Conservation (phyloP, 108 stramenopile genomes). For the Pseudonitzschia delicatissima region DNA sequence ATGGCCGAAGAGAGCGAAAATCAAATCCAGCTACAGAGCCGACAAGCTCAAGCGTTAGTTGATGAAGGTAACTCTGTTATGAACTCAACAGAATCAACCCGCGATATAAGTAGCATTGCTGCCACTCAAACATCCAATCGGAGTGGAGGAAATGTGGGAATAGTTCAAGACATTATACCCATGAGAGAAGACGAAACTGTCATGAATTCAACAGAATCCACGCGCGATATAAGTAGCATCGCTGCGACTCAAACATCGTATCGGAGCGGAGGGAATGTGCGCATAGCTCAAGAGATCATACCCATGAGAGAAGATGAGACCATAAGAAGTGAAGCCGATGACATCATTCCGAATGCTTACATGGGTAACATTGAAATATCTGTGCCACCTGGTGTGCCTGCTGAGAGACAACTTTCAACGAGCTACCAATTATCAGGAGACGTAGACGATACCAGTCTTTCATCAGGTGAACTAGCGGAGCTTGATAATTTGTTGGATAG, state of each 20-base stretch:
- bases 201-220: background rate
- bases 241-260: background rate
- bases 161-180: background rate
- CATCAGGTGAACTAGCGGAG: constrained; percentile 13
- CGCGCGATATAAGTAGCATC: too few species aligned
- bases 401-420: background rate
- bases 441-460: constrained; percentile 12
- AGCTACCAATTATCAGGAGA: background rate
- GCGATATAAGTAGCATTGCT: too few species aligned
- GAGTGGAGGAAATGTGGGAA: background rate
- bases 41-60: background rate
- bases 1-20: background rate
- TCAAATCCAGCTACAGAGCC: background rate
- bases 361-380: too few species aligned
- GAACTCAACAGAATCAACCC: background rate
- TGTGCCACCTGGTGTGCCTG: too few species aligned
- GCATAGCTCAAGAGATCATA: background rate
- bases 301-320: background rate
- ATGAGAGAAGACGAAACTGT: background rate
- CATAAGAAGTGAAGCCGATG: background rate
- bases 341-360: too few species aligned
- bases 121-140: background rate
- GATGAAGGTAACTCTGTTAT: background rate
- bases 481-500: constrained; percentile 6
- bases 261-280: background rate